Percentiles rank a stretch among this genome's conserved stretches.
These are phyloP conservation scores for Pseudoturritis turrita DNA, from an alignment of 345 rosid species.

Conservation along the genomic window DNA sequence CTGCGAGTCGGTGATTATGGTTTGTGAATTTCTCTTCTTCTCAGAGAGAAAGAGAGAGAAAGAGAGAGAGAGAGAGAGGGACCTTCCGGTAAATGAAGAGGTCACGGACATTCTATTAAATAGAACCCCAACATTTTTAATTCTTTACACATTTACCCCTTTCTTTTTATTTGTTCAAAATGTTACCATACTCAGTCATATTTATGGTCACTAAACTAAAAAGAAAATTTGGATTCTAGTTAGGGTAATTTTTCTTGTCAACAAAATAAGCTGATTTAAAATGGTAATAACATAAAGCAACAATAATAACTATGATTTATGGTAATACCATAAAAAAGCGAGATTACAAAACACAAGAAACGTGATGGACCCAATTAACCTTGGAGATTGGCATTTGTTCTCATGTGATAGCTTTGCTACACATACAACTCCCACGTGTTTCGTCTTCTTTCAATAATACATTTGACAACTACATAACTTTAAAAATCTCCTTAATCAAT, in stretches of 20 bases:
- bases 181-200: neutral
- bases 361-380: slow-evolving; percentile 25
- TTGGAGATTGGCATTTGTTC: slow-evolving; percentile 24
- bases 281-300: neutral
- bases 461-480: neutral
- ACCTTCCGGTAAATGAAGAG: neutral
- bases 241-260: neutral
- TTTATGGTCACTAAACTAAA: too few relatives aligned
- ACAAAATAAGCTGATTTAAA: neutral
- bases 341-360: slow-evolving; percentile 5
- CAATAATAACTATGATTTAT: neutral
- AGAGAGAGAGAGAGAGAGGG: neutral
- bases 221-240: neutral
- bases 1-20: slow-evolving; percentile 25
- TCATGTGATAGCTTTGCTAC: slow-evolving; percentile 16
- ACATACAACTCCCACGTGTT: slow-evolving; percentile 18
- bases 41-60: neutral
- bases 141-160: neutral
- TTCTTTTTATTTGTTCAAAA: neutral
- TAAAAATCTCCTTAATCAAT: neutral
- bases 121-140: neutral
- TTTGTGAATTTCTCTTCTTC: neutral
- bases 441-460: slow-evolving; percentile 16
- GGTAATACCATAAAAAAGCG: neutral
- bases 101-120: neutral